Evolutionary conservation across 2,329 filamentous ascomycete species (phyloP).

Genomic region (Alternaria burnsii): DNA sequence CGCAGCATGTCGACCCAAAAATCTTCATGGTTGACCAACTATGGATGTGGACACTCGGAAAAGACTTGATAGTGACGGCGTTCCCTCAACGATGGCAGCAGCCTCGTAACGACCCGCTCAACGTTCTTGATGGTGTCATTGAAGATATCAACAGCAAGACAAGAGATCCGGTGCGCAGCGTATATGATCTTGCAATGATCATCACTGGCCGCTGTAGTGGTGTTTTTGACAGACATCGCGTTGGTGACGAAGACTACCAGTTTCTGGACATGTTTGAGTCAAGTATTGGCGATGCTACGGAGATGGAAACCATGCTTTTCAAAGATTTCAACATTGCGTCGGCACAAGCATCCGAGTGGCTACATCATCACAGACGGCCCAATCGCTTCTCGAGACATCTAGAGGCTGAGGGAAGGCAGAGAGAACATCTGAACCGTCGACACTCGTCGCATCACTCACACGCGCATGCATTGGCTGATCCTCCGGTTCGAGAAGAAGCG

Average conservation of each 20-base stretch:
- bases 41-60: constrained; percentile 70
- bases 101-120: constrained; percentile 68
- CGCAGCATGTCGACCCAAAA: constrained; percentile 59
- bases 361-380: constrained; percentile 59
- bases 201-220: constrained; percentile 69
- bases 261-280: constrained; percentile 74
- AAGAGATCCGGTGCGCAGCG: constrained; percentile 65
- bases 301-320: constrained; percentile 66
- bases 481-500: constrained; percentile 36
- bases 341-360: constrained; percentile 63
- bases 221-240: constrained; percentile 67
- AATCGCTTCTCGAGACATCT: constrained; percentile 49
- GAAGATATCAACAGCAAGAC: constrained; percentile 73
- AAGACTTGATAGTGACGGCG: constrained; percentile 67
- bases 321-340: constrained; percentile 68
- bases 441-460: constrained; percentile 39
- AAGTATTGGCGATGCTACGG: constrained; percentile 63
- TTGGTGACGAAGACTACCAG: constrained; percentile 67
- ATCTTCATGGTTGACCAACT: constrained; percentile 75
- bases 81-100: constrained; percentile 68
- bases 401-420: constrained; percentile 44
- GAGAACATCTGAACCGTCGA: constrained; percentile 43
- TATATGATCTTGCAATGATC: constrained; percentile 69
- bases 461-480: constrained; percentile 34
- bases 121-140: constrained; percentile 69